phyloP scores from a whole-genome alignment of 768 basidiomycete genomes.

The Kwoniella mangroviensis region DNA sequence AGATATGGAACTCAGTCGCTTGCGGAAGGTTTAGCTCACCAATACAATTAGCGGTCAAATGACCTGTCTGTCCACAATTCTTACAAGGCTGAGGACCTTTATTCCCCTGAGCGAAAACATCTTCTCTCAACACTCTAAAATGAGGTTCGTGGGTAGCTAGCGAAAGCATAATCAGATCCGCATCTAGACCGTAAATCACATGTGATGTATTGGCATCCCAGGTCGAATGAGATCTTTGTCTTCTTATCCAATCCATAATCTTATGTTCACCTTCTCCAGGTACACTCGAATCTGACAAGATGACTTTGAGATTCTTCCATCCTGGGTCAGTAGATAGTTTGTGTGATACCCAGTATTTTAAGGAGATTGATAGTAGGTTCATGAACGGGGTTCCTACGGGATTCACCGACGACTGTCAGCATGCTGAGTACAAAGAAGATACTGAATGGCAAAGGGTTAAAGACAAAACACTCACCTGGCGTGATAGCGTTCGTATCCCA shows the following conservation, averaged over 20 bases:
- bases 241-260: slow-evolving; percentile 97
- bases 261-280: slow-evolving; percentile 99
- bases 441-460: too few relatives aligned
- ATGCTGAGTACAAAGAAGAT: background rate
- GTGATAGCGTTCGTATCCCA: slow-evolving; percentile 99
- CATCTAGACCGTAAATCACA: slow-evolving; percentile 99
- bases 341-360: slow-evolving; percentile 94
- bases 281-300: slow-evolving; percentile 95
- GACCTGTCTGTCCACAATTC: slow-evolving; percentile 91
- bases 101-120: slow-evolving; percentile 84
- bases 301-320: slow-evolving; percentile 94
- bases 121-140: slow-evolving; percentile 95
- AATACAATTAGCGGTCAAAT: slow-evolving; percentile 93
- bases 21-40: slow-evolving; percentile 56
- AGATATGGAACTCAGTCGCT: too few relatives aligned
- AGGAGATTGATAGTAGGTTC: slow-evolving; percentile 81
- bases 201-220: slow-evolving; percentile 94
- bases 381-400: slow-evolving; percentile 82
- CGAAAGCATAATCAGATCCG: slow-evolving; percentile 98
- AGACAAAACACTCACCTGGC: slow-evolving; percentile 64
- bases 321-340: slow-evolving; percentile 95
- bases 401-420: background rate
- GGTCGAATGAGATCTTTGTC: slow-evolving; percentile 82
- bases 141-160: slow-evolving; percentile 98
- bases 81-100: slow-evolving; percentile 78